Percentiles rank a stretch among this genome's conserved stretches.
These are phyloP conservation scores for Ascochyta viciae-villosae DNA, from an alignment of 2,329 filamentous ascomycete genomes.

Conservation along the genomic window DNA sequence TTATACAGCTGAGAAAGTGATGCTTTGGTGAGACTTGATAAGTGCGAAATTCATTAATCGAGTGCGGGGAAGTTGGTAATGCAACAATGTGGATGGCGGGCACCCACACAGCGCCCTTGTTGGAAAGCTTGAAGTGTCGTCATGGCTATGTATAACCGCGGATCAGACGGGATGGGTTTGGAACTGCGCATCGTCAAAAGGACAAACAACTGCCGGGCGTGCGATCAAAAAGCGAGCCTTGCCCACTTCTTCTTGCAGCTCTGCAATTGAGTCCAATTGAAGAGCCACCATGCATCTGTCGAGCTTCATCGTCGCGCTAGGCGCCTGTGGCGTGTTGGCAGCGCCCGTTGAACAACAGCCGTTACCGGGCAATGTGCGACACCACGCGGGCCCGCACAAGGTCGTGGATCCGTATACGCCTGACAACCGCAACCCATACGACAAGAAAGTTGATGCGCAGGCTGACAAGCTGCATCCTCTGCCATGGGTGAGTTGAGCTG, in stretches of 20 bases:
- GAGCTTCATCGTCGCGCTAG: conserved; percentile 39
- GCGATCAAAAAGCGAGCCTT: conserved; percentile 4
- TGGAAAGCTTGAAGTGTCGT: conserved; percentile 47
- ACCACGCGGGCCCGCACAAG: conserved; percentile 35
- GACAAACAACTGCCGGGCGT: conserved; percentile 3
- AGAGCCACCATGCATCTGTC: conserved; percentile 38
- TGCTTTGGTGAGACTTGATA: conserved; percentile 14
- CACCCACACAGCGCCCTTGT: conserved; percentile 10
- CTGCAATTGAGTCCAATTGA: conserved; percentile 27
- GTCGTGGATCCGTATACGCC: conserved; percentile 63
- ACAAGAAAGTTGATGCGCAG: conserved; percentile 67
- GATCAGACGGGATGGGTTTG: conserved; percentile 7
- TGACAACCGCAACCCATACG: conserved; percentile 66
- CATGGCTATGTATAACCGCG: conserved; percentile 40
- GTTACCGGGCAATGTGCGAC: conserved; percentile 35
- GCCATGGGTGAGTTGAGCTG: conserved; percentile 54
- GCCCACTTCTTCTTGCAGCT: not conserved
- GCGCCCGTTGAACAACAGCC: conserved; percentile 50
- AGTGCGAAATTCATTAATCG: conserved; percentile 20
- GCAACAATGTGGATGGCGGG: conserved; percentile 5
- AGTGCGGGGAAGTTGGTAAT: conserved; percentile 21
- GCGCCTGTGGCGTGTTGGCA: conserved; percentile 32
- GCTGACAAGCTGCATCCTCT: conserved; percentile 68
- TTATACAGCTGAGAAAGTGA: not conserved
- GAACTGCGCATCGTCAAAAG: not conserved